Base-by-base conservation (phyloP, 352 stramenopile species). In the Phytopythium aichiense region DNA sequence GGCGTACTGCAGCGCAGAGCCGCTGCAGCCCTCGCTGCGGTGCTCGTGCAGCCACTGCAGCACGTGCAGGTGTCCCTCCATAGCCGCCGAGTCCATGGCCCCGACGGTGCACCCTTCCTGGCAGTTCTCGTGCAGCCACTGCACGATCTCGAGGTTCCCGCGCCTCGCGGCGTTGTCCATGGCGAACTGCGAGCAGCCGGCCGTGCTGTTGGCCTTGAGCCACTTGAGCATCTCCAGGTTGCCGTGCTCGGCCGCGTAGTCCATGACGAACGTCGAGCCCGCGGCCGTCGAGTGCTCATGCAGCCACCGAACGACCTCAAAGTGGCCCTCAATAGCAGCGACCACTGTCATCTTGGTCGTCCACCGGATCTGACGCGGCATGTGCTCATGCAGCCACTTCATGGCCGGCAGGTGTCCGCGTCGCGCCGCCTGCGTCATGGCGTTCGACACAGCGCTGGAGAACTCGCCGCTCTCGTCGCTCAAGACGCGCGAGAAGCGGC, bases 311-410 rank as follows among this genome's bases (percentile, higher is more conserved):
- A 81, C 71, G 58, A 81, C 65, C 15, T 73, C 60, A 22, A 81
- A 73, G 33, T 81, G 73, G 11, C 70, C 71, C 51, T 79, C 68
- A 18, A 77, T 76, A 22, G 73, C 73, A 15, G 73, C 71, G n/a
- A 77, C 66, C 1, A 76, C 63, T 62, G 63, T 68, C 65, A 73
- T 76, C 54, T 76, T 76, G 45, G 65, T 73, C 23, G 65, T 68
- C 69, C 69, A 76, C 13, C 50, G 59, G 60, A 76, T 67, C 15
- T 53, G 11, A 43, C 43, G 1, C 62, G 60, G 43, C 56, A 31
- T 9, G 43, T 23, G 53, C n/a, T 65, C 46, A 31, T 54, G 46
- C 0, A 58, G 54, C 69, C 69, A 76, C 28, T 66, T 46, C 50
- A 76, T 42, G 12, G 73, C 52, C 9, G 50, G 35, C 35, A 76